Base-by-base conservation (phyloP, 192 early-diverging fungal species). In the Spinellus fusiger region DNA sequence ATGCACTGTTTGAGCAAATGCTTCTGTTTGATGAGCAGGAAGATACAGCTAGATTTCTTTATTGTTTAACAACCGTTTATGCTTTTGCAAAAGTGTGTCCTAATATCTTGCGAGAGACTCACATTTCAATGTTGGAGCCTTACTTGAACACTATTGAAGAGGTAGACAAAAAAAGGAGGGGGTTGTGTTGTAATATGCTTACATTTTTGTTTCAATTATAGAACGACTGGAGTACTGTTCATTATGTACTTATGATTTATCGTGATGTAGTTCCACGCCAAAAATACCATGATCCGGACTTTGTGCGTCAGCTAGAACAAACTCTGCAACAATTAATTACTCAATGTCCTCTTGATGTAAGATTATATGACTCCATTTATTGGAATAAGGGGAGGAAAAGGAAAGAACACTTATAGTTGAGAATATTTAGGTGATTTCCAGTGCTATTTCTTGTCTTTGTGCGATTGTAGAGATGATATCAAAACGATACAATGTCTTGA, bases 381-480 rank as follows among this genome's bases (percentile, higher is more conserved):
- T 9, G 35, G 7, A 37, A 37, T 13, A 37, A 37, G 5, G 13
- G 13, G 5, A 13, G 13, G 5, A 13, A 37, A 37, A 44, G 10
- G 10, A 18, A 3, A 12, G 13, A 44, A 44, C 18, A 44, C 18
- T 44, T 44, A n/a, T 2, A 6, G 49, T 27, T 9, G 20, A 50
- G n/a, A 59, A 37, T 44, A 3, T 28, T 20, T 58, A 79, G 80
- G 77, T 91, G 54, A 75, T 93, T 23, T 56, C 77, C 25, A 74
- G 80, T 20, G 85, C 82, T 22, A 80, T 90, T 6, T 84, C 88
- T 9, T 92, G 90, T 59, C 69, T 94, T 20, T 86, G 89, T 66
- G 75, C 68, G 3, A 79, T 93, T 44, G 77, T 89, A 15, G 77
- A 77, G 6, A 74, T 79, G 37, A 68, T 86, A 12, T 89, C 87